A percentile compares a stretch with the other conserved stretches of the same genome.
Evolutionary conservation across 2,329 filamentous ascomycete genomes (phyloP).

Genomic region (Lasiodiplodia sp.): DNA sequence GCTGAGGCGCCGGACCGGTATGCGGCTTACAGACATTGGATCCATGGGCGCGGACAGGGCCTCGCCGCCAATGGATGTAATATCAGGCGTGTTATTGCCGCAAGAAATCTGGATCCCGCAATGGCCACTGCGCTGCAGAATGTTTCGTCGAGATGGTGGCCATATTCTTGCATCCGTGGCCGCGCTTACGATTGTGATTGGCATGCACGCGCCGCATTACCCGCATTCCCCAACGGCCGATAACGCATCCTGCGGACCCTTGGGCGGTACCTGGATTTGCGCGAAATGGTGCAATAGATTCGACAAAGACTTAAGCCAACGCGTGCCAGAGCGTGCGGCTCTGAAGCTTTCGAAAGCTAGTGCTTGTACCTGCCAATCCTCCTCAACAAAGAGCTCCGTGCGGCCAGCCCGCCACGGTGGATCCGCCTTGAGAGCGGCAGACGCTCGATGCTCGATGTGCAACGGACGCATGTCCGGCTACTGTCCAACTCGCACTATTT

Average conservation of each 20-base stretch:
- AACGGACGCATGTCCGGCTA: slow-evolving; percentile 11
- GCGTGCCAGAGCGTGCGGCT: slow-evolving; percentile 23
- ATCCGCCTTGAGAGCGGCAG: neutral
- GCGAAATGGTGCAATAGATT: slow-evolving; percentile 12
- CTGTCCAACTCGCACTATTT: neutral
- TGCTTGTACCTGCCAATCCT: slow-evolving; percentile 22
- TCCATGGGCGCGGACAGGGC: neutral
- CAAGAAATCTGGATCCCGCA: slow-evolving; percentile 14
- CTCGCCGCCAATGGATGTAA: slow-evolving; percentile 2
- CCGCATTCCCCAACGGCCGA: slow-evolving; percentile 25
- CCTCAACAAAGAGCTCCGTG: slow-evolving; percentile 6
- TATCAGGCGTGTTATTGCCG: slow-evolving; percentile 5
- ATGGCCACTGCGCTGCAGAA: slow-evolving; percentile 3
- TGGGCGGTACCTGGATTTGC: slow-evolving; percentile 15
- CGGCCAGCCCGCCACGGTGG: neutral
- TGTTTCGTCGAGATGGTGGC: neutral
- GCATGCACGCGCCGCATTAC: slow-evolving; percentile 23
- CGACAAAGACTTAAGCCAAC: neutral
- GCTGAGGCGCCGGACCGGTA: neutral
- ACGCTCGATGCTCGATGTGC: neutral
- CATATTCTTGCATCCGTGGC: slow-evolving; percentile 13
- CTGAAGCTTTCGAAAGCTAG: neutral
- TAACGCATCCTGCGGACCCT: slow-evolving; percentile 20
- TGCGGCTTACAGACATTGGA: slow-evolving; percentile 17
- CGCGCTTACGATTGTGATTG: slow-evolving; percentile 11